Conservation (phyloP, 1,284 basidiomycete species). For the Fomitopsis schrenkii region DNA sequence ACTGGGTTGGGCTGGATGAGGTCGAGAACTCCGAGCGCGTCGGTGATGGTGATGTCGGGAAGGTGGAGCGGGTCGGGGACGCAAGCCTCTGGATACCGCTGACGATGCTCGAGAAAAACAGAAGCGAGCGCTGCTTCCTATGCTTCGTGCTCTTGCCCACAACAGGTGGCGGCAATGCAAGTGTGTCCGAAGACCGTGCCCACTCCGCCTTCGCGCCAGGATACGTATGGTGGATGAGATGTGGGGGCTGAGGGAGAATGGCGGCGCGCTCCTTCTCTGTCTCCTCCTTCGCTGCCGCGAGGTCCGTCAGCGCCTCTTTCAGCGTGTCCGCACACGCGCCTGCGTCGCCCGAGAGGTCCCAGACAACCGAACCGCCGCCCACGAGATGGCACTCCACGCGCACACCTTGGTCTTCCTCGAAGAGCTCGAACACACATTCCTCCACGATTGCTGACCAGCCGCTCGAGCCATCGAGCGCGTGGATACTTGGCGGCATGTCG, state of each 20-base stretch:
- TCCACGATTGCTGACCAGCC: slow-evolving; percentile 51
- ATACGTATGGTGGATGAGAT: not conserved
- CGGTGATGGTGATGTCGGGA: slow-evolving; percentile 6
- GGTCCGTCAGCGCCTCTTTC: slow-evolving; percentile 47
- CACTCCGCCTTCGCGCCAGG: slow-evolving; percentile 1
- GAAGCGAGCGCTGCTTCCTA: slow-evolving; percentile 58
- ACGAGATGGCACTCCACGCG: slow-evolving; percentile 51
- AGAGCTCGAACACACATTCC: slow-evolving; percentile 58
- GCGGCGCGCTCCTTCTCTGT: slow-evolving; percentile 20
- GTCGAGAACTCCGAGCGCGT: slow-evolving; percentile 4
- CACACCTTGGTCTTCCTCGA: slow-evolving; percentile 17
- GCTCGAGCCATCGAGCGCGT: slow-evolving; percentile 63
- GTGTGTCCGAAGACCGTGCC: not conserved
- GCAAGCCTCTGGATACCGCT: slow-evolving; percentile 40
- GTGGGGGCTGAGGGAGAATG: slow-evolving; percentile 3
- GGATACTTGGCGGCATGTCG: slow-evolving; percentile 50
- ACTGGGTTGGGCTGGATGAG: not conserved
- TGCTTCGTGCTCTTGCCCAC: slow-evolving; percentile 33
- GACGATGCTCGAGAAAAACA: slow-evolving; percentile 53
- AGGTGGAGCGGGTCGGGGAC: slow-evolving; percentile 4
- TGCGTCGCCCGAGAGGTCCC: slow-evolving; percentile 35
- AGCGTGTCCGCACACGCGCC: slow-evolving; percentile 39
- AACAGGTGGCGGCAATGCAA: slow-evolving; percentile 8
- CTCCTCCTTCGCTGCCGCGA: slow-evolving; percentile 35
- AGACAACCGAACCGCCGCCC: slow-evolving; percentile 48